Evolutionary conservation across 306 rosid species (phyloP).

Genomic region (Adenanthera pavonina): DNA sequence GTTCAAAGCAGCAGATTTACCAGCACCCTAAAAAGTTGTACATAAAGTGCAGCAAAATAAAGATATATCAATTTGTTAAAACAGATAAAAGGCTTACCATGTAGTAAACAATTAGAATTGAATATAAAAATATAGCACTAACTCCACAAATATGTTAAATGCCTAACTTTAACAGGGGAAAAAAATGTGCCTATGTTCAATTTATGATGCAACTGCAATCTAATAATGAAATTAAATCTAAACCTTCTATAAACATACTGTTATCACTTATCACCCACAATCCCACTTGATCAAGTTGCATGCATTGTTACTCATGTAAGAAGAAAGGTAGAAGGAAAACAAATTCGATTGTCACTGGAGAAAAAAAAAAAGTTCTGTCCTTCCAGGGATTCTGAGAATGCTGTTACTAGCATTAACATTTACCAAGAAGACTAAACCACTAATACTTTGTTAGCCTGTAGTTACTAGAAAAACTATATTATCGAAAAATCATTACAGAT

Average conservation of each 20-base stretch:
- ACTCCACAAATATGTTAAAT: background rate
- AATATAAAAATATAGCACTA: background rate
- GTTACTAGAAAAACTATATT: background rate
- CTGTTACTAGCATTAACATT: background rate
- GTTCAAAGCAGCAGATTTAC: slow-evolving; percentile 16
- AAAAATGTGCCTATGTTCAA: background rate
- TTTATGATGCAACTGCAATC: background rate
- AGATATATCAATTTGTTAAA: slow-evolving; percentile 8
- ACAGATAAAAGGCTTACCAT: background rate
- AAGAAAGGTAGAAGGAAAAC: background rate
- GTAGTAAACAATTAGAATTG: background rate
- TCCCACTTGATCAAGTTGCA: background rate
- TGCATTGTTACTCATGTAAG: background rate
- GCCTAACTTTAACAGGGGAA: background rate
- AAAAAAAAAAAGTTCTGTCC: background rate
- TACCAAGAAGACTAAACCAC: background rate
- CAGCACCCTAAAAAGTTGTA: slow-evolving; percentile 24
- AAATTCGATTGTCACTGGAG: background rate
- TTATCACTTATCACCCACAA: background rate
- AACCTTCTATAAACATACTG: background rate
- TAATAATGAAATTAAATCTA: background rate
- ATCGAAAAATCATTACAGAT: background rate
- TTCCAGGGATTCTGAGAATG: background rate
- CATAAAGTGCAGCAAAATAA: background rate
- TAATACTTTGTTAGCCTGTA: background rate